Evolutionary conservation across 169 alveolate genomes (phyloP), one percentile per base, ranked within the genome.

Genomic region (Theileria annulata): DNA sequence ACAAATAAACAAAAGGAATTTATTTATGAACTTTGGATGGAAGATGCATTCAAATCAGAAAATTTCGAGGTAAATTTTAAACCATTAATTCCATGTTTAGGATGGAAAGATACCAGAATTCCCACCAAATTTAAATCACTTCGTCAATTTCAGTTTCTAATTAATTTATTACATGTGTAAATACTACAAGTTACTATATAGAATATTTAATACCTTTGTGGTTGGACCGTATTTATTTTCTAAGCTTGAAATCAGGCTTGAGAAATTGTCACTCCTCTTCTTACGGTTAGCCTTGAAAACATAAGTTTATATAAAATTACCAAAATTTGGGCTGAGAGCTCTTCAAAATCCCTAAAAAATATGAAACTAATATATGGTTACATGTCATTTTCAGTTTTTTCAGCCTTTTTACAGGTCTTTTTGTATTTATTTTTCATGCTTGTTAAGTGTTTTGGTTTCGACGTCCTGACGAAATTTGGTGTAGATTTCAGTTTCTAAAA

Each of bases 1-100:
- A 31, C 68, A 59, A 31, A 28, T 31, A 59, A n/a, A 59, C 30
- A 64, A 25, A 35, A 56, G 67, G 69, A 70, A 21, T 23, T 70
- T 35, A 48, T 19, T 15, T 35, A 37, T 70, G 90, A 84, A 49
- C 87, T 80, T 15, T 84, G 90, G 90, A 84, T 84, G 90, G 63
- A 69, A 54, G 62, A 71, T 71, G 90, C 90, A 12, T 84, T 56
- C 35, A 69, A 68, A 8, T 60, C 83, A 31, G 49, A n/a, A 17
- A 48, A 47, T 71, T 84, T 84, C 47, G 85, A 84, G 68, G 90
- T 84, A 54, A 71, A 80, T 35, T 5, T 23, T 2, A 13, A 2
- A 6, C 37, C 37, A n/a, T 1, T 37, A 1, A 37, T 1, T 23
- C 31, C 66, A 2, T 21, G 13, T 75, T 27, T 30, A 84, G 90